These are phyloP conservation scores for Clarireedia hainanense DNA, from an alignment of 2,329 filamentous ascomycete species.

Conservation along the genomic window DNA sequence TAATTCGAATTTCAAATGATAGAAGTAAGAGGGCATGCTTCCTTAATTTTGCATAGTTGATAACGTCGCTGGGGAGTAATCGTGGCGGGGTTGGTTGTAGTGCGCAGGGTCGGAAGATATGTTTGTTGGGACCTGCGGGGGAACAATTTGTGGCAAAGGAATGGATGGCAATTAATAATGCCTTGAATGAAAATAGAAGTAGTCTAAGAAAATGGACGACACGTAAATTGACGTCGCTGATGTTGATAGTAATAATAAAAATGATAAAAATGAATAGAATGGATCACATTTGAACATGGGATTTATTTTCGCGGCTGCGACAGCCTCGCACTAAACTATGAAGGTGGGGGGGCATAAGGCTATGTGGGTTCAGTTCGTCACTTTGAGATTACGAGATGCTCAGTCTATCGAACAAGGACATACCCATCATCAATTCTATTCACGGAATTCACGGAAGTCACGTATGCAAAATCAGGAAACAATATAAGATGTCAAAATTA, in stretches of 20 bases:
- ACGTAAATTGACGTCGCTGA: not conserved
- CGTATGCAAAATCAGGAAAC: not conserved
- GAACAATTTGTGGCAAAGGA: not conserved
- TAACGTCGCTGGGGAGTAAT: no score
- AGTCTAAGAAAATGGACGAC: not conserved
- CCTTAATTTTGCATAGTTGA: not conserved
- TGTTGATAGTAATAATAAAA: not conserved
- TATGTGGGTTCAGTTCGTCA: not conserved
- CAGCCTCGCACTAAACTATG: conserved; percentile 6
- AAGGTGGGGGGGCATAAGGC: not conserved
- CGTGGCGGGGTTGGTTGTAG: not conserved
- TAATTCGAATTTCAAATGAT: conserved; percentile 60
- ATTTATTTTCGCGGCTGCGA: not conserved
- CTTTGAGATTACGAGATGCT: not conserved
- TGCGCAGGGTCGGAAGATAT: not conserved
- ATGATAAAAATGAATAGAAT: not conserved
- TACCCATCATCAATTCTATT: not conserved
- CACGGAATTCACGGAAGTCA: not conserved
- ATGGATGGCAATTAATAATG: no score
- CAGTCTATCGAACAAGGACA: not conserved
- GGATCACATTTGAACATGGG: not conserved
- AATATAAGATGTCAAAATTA: conserved; percentile 4
- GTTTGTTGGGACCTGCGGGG: not conserved
- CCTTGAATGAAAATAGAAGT: no score
- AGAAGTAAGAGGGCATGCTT: conserved; percentile 42